phyloP scores from a whole-genome alignment of 2,329 filamentous ascomycete genomes.

The Metarhizium album region DNA sequence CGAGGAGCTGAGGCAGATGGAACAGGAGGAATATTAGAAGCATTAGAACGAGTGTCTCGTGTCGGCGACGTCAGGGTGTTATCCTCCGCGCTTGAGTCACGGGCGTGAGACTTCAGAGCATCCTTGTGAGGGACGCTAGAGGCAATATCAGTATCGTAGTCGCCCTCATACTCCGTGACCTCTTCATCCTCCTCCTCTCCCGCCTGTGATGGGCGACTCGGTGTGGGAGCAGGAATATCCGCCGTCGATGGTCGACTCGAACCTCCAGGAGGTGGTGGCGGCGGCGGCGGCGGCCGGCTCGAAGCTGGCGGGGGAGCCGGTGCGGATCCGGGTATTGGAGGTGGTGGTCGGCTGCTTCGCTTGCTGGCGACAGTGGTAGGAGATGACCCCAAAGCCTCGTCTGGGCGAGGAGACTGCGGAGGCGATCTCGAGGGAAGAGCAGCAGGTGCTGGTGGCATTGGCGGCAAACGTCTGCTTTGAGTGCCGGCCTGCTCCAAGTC shows the following conservation, averaged over 20 bases:
- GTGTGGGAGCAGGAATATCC: constrained; percentile 36
- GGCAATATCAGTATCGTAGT: constrained; percentile 95
- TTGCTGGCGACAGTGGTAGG: constrained; percentile 30
- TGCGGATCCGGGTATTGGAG: constrained; percentile 49
- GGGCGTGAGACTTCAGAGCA: constrained; percentile 71
- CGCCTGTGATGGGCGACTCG: constrained; percentile 30
- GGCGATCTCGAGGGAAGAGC: constrained; percentile 21
- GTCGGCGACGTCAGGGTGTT: constrained; percentile 48
- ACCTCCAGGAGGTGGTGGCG: constrained; percentile 26
- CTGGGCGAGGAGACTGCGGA: constrained; percentile 24
- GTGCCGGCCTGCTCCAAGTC: constrained; percentile 26
- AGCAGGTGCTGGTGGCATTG: constrained; percentile 29
- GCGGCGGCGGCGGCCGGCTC: constrained; percentile 54
- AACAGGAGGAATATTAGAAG: constrained; percentile 41
- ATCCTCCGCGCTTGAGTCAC: constrained; percentile 67
- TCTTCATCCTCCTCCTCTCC: constrained; percentile 64
- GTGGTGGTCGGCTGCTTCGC: constrained; percentile 46
- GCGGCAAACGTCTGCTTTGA: constrained; percentile 21
- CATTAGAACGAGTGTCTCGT: constrained; percentile 32
- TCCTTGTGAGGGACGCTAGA: constrained; percentile 92
- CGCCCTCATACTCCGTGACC: constrained; percentile 88
- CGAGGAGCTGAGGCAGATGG: constrained; percentile 44
- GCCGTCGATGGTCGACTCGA: constrained; percentile 49
- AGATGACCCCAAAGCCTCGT: constrained; percentile 35
- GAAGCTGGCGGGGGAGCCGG: constrained; percentile 37